Evolutionary conservation across 371 early-diverging fungal species (phyloP).

Genomic region (Smittium culicis): DNA sequence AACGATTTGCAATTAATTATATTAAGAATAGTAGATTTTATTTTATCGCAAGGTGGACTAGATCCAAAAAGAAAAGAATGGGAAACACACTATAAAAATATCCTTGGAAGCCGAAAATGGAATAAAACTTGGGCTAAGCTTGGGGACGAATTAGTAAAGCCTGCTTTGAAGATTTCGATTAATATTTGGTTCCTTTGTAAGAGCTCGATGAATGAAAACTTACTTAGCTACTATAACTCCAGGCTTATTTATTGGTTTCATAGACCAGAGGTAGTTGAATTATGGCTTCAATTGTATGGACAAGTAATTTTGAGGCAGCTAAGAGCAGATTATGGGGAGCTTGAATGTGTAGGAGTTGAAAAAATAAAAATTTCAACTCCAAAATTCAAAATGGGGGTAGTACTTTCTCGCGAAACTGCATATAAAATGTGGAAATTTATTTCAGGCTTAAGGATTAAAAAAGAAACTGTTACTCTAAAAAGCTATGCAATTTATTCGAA

Average conservation of each 20-base stretch:
- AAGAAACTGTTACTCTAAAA: neutral
- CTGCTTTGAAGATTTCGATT: neutral
- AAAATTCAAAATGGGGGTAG: slow-evolving; percentile 5
- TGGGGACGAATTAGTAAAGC: slow-evolving; percentile 2
- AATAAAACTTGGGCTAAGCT: slow-evolving; percentile 5
- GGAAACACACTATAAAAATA: slow-evolving; percentile 6
- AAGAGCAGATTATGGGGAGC: slow-evolving; percentile 1
- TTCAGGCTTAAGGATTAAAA: neutral
- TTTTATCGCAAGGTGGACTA: slow-evolving; percentile 1
- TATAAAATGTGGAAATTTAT: slow-evolving; percentile 5
- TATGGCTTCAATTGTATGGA: slow-evolving; percentile 9
- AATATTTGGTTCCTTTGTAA: slow-evolving; percentile 7
- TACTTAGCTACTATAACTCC: neutral
- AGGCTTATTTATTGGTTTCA: slow-evolving; percentile 8
- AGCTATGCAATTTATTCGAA: slow-evolving; percentile 7
- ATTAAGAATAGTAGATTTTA: neutral
- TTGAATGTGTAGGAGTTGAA: slow-evolving; percentile 9
- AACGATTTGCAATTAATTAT: slow-evolving; percentile 1
- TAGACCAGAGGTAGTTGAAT: slow-evolving; percentile 7
- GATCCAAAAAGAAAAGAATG: slow-evolving; percentile 6
- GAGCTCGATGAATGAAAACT: neutral
- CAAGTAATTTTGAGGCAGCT: slow-evolving; percentile 7
- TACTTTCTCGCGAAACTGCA: neutral
- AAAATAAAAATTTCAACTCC: slow-evolving; percentile 9
- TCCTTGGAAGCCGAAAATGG: neutral